A percentile compares a stretch with the other conserved stretches of the same genome.
Evolutionary conservation across 441 rosid genomes (phyloP).

Genomic region (Metrosideros polymorpha): DNA sequence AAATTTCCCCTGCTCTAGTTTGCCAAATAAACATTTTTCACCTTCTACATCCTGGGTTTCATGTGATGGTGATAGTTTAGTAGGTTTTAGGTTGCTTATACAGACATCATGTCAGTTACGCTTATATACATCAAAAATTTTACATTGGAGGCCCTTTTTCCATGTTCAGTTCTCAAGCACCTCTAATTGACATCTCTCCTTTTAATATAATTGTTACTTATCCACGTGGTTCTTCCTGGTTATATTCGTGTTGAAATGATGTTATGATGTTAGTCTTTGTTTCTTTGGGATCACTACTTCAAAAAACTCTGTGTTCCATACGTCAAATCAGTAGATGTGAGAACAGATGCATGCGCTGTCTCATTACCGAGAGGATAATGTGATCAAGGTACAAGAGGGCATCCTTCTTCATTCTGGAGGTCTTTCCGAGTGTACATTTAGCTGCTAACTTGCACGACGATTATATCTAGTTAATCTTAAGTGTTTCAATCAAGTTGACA

Average conservation of each 20-base stretch:
- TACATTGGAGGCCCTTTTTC: not conserved
- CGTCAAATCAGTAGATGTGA: not conserved
- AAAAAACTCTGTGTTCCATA: not conserved
- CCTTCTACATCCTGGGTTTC: not conserved
- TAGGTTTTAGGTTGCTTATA: not conserved
- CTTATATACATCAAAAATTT: not conserved
- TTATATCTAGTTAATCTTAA: not conserved
- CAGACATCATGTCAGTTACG: not conserved
- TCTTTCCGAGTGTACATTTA: not conserved
- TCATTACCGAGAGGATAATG: not conserved
- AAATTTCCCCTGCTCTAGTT: not conserved
- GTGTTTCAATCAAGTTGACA: not conserved
- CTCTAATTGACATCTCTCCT: not conserved
- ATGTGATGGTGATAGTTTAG: not conserved
- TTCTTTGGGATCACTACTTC: not conserved
- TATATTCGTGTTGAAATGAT: not conserved
- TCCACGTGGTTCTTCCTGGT: not conserved
- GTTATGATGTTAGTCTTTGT: not conserved
- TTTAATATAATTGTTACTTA: not conserved
- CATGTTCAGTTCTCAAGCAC: not conserved
- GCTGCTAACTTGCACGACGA: not conserved
- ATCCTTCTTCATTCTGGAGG: not conserved
- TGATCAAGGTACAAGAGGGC: not conserved
- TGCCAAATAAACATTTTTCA: not conserved
- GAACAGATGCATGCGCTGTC: not conserved